phyloP scores from a whole-genome alignment of 441 rosid genomes.

The Arabidopsis lyrata region DNA sequence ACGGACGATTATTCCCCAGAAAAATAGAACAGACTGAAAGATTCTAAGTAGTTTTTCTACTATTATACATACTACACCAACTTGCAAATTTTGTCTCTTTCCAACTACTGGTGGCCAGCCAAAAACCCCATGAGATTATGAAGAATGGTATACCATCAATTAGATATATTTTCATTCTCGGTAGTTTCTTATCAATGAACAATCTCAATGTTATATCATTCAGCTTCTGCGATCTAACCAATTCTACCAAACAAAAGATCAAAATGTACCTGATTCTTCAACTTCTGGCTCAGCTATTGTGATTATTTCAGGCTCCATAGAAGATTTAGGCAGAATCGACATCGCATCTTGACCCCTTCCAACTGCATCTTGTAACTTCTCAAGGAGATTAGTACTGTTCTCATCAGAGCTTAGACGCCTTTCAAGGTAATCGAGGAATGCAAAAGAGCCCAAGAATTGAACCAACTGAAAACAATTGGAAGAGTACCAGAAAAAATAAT shows the following conservation, averaged over 20 bases:
- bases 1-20: constrained; percentile 7
- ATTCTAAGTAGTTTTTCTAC: constrained; percentile 7
- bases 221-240: constrained; percentile 25
- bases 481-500: constrained; percentile 27
- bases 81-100: constrained; percentile 23
- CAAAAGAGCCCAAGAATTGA: constrained; percentile 88
- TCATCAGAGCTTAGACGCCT: constrained; percentile 79
- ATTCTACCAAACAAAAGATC: constrained; percentile 38
- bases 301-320: constrained; percentile 78
- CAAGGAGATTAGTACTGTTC: constrained; percentile 82
- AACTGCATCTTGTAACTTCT: constrained; percentile 95
- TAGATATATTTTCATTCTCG: constrained; percentile 22
- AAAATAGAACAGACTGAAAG: constrained; percentile 25
- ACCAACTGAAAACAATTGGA: constrained; percentile 61
- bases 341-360: constrained; percentile 97
- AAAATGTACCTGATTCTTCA: constrained; percentile 72
- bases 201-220: constrained; percentile 8
- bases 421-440: constrained; percentile 94
- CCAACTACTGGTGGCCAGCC: constrained; percentile 33
- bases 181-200: constrained; percentile 21
- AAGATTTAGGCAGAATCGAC: constrained; percentile 76
- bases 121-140: constrained; percentile 28
- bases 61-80: constrained; percentile 19
- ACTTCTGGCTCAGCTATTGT: constrained; percentile 90
- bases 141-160: constrained; percentile 18